Percentiles rank a stretch among this genome's conserved stretches.
These are phyloP conservation scores for Xylariaceae sp. DNA, from an alignment of 2,329 filamentous ascomycete species.

Conservation along the genomic window DNA sequence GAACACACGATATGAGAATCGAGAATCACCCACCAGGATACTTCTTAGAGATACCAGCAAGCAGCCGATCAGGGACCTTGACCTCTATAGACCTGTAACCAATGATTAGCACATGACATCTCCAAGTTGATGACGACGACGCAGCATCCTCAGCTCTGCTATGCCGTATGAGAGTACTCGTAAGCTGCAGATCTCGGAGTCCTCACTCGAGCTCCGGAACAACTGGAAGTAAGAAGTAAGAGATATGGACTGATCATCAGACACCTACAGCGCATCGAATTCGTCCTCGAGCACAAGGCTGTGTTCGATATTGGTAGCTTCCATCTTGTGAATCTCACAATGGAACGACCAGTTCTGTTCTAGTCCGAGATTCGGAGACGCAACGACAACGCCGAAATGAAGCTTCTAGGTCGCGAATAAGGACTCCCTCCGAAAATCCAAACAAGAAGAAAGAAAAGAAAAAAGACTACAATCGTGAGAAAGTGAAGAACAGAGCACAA, in stretches of 20 bases:
- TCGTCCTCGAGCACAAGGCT: slow-evolving; percentile 46
- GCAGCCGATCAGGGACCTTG: slow-evolving; percentile 27
- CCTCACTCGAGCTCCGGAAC: slow-evolving; percentile 1
- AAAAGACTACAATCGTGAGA: too few species aligned
- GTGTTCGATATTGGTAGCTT: slow-evolving; percentile 34
- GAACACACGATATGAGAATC: background rate
- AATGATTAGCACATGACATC: slow-evolving; percentile 9
- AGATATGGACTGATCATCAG: background rate
- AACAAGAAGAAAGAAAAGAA: background rate
- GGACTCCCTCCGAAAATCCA: background rate
- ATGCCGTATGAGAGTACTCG: background rate
- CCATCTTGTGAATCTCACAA: slow-evolving; percentile 16
- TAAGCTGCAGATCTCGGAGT: background rate
- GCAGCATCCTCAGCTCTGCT: background rate
- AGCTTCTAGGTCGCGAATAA: background rate
- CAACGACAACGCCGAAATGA: background rate
- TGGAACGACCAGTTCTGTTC: too few species aligned
- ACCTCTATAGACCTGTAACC: slow-evolving; percentile 37
- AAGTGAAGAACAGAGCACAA: background rate
- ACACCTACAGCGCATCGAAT: slow-evolving; percentile 50
- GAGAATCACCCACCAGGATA: slow-evolving; percentile 34
- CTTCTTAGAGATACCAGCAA: slow-evolving; percentile 26
- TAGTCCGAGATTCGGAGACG: background rate
- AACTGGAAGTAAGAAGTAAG: background rate
- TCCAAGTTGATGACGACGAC: background rate